A percentile compares a stretch with the other conserved stretches of the same genome.
These are phyloP conservation scores for Suillus variegatus DNA, from an alignment of 768 basidiomycete species.

Conservation along the genomic window DNA sequence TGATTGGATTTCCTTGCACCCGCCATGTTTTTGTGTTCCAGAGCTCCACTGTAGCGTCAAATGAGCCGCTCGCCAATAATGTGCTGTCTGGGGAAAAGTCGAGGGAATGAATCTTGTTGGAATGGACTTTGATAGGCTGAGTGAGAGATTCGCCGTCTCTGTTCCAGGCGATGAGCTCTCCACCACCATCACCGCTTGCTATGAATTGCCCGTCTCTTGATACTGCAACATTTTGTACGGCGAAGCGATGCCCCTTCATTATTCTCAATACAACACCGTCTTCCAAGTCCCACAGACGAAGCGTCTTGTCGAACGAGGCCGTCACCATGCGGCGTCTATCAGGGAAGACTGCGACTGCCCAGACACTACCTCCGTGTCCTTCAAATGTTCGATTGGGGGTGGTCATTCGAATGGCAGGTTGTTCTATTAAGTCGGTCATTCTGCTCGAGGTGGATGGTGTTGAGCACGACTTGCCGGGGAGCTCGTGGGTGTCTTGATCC, in stretches of 20 bases:
- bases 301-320: neutral
- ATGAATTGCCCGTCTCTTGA: no score
- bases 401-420: neutral
- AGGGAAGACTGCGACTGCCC: neutral
- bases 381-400: neutral
- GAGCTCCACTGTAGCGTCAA: neutral
- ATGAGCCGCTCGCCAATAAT: neutral
- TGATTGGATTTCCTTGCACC: neutral
- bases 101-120: no score
- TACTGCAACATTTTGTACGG: no score
- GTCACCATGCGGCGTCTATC: neutral
- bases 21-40: neutral
- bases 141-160: neutral
- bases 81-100: no score
- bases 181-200: neutral
- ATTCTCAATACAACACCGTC: neutral
- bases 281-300: neutral
- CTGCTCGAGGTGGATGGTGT: neutral
- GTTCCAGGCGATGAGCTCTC: neutral
- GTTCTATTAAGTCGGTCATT: neutral
- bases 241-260: neutral
- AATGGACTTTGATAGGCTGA: no score
- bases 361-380: neutral
- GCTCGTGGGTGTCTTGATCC: neutral
- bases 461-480: neutral